A percentile compares a stretch with the other conserved stretches of the same genome.
These are phyloP conservation scores for Clavariopsis aquatica DNA, from an alignment of 495 filamentous ascomycete genomes.

Conservation along the genomic window DNA sequence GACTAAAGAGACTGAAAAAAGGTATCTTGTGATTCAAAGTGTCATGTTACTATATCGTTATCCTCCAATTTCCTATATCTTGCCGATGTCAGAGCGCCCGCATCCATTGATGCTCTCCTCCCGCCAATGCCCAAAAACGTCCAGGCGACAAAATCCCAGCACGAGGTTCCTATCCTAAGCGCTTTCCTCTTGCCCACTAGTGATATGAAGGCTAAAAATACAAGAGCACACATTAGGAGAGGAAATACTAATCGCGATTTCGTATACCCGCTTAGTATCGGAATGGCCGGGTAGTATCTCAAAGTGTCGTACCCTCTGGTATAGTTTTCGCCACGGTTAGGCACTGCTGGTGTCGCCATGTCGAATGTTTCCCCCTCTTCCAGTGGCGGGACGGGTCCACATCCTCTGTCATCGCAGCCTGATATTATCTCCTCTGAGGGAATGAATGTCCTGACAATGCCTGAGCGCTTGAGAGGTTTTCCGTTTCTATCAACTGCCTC, in stretches of 20 bases:
- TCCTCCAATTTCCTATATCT: too few species aligned
- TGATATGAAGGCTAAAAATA: neutral
- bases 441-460: slow-evolving; percentile 36
- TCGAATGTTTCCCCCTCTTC: slow-evolving; percentile 20
- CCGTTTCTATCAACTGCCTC: slow-evolving; percentile 38
- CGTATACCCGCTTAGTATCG: neutral
- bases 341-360: neutral
- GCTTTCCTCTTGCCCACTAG: neutral
- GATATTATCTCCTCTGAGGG: slow-evolving; percentile 14
- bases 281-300: slow-evolving; percentile 10
- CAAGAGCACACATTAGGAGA: neutral
- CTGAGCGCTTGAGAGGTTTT: slow-evolving; percentile 25
- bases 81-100: neutral
- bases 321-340: slow-evolving; percentile 15
- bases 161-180: neutral
- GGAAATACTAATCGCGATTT: neutral
- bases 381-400: slow-evolving; percentile 20
- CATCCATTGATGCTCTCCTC: neutral
- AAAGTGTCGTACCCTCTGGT: slow-evolving; percentile 13
- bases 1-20: too few species aligned
- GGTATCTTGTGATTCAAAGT: too few species aligned
- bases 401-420: slow-evolving; percentile 33
- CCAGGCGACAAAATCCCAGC: neutral
- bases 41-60: too few species aligned
- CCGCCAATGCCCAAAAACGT: too few species aligned